Percentiles rank a stretch among this genome's conserved stretches.
Evolutionary conservation across 2,329 filamentous ascomycete species (phyloP).

Genomic region (Tolypocladium sp.): DNA sequence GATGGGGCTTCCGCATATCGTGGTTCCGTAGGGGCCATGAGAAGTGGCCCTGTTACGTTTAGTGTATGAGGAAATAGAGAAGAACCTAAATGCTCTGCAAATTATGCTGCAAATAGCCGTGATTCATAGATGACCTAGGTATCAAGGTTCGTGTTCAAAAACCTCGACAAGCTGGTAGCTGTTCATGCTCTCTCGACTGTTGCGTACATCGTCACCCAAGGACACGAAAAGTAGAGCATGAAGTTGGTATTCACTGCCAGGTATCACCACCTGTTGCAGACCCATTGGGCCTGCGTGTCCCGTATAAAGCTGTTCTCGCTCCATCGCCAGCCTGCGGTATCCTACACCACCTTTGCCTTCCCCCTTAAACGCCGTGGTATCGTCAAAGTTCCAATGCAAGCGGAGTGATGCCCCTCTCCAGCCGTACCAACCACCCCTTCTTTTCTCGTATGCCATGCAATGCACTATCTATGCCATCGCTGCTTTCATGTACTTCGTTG

Average conservation of each 20-base stretch:
- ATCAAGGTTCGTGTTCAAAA: background rate
- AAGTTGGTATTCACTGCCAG: background rate
- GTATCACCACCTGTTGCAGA: background rate
- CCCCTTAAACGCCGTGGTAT: slow-evolving; percentile 8
- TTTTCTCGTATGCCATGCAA: background rate
- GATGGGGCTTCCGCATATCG: background rate
- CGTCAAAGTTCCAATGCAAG: slow-evolving; percentile 1
- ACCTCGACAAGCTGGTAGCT: background rate
- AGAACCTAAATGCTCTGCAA: background rate
- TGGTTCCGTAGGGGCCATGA: background rate
- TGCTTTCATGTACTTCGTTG: background rate
- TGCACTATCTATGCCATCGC: background rate
- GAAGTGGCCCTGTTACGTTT: slow-evolving; percentile 11
- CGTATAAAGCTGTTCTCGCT: background rate
- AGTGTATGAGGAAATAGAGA: slow-evolving; percentile 19
- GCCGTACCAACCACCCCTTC: background rate
- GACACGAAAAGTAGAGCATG: background rate
- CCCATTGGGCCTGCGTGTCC: background rate
- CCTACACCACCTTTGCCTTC: background rate
- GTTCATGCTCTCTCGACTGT: background rate
- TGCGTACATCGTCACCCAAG: background rate
- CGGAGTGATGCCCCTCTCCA: background rate
- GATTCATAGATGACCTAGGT: background rate
- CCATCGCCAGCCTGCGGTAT: background rate
- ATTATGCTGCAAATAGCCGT: background rate